Evolutionary conservation across 2,329 filamentous ascomycete species (phyloP).

Genomic region (Aphanocladium album): DNA sequence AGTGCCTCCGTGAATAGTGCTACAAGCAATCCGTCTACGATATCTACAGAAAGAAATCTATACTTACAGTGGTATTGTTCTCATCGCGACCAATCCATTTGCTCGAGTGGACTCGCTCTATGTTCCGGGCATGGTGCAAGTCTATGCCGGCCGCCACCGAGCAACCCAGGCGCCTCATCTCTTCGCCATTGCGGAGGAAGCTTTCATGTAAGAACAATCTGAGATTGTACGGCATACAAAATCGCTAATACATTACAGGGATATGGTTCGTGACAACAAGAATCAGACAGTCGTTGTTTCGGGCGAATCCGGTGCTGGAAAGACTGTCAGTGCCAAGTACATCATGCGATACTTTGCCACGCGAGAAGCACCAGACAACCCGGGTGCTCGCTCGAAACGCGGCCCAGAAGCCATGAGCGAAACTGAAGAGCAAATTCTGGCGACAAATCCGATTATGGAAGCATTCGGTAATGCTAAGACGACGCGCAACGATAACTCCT

Average conservation of each 20-base stretch:
- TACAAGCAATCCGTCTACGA: slow-evolving; percentile 95
- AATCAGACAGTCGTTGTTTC: slow-evolving; percentile 99
- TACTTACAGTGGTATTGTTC: slow-evolving; percentile 97
- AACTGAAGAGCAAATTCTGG: slow-evolving; percentile 96
- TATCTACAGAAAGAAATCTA: slow-evolving; percentile 99
- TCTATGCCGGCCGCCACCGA: slow-evolving; percentile 94
- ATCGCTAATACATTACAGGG: slow-evolving; percentile 52
- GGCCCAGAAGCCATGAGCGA: slow-evolving; percentile 85
- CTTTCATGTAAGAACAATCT: slow-evolving; percentile 70
- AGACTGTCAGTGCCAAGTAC: slow-evolving; percentile 99
- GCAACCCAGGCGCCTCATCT: slow-evolving; percentile 95
- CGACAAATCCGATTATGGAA: slow-evolving; percentile 99
- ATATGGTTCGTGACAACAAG: slow-evolving; percentile 92
- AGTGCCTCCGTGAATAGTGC: slow-evolving; percentile 50
- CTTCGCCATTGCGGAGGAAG: slow-evolving; percentile 98
- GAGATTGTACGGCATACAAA: background rate
- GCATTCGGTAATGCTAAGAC: slow-evolving; percentile 99
- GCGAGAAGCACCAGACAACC: slow-evolving; percentile 85
- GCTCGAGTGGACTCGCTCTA: slow-evolving; percentile 96
- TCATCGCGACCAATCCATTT: slow-evolving; percentile 98
- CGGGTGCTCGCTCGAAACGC: slow-evolving; percentile 68
- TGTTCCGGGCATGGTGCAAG: slow-evolving; percentile 98
- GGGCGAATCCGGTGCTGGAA: slow-evolving; percentile 95
- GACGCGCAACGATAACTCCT: slow-evolving; percentile 99
- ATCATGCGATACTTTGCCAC: slow-evolving; percentile 99